A percentile compares a stretch with the other conserved stretches of the same genome.
Conservation (phyloP, 2,329 filamentous ascomycete species). For the Periconia digitata region DNA sequence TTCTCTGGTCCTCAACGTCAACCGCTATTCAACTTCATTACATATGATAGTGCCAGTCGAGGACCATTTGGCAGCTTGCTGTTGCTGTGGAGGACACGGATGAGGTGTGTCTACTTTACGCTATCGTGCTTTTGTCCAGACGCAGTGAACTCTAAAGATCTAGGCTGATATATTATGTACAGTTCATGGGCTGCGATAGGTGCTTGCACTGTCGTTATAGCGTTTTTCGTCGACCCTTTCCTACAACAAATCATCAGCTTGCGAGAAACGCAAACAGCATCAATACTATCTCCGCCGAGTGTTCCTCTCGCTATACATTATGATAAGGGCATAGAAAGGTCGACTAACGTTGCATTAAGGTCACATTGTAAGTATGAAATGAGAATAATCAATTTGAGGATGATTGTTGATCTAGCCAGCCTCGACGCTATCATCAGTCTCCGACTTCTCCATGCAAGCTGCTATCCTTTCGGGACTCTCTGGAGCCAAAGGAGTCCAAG, state of each 20-base stretch:
- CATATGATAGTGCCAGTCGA: background rate
- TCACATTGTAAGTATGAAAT: background rate
- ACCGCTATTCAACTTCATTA: background rate
- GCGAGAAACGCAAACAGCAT: background rate
- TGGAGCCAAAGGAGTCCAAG: background rate
- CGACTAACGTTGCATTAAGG: background rate
- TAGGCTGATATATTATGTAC: background rate
- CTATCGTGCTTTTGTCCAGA: background rate
- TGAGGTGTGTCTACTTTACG: background rate
- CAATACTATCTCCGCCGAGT: background rate
- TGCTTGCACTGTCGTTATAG: background rate
- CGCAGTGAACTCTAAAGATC: background rate
- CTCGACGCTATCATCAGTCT: background rate
- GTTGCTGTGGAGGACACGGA: background rate
- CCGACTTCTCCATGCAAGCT: slow-evolving; percentile 1
- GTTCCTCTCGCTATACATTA: background rate
- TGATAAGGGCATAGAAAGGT: background rate
- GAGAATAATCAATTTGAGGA: background rate
- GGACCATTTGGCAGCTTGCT: background rate
- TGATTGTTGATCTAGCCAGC: no score
- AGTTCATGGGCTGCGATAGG: slow-evolving; percentile 1
- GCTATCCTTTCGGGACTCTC: background rate
- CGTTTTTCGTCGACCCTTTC: background rate
- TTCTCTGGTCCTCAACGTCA: background rate
- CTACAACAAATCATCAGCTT: slow-evolving; percentile 1